These are phyloP conservation scores for Termitomyces sp. DNA, from an alignment of 768 basidiomycete species.

Conservation along the genomic window DNA sequence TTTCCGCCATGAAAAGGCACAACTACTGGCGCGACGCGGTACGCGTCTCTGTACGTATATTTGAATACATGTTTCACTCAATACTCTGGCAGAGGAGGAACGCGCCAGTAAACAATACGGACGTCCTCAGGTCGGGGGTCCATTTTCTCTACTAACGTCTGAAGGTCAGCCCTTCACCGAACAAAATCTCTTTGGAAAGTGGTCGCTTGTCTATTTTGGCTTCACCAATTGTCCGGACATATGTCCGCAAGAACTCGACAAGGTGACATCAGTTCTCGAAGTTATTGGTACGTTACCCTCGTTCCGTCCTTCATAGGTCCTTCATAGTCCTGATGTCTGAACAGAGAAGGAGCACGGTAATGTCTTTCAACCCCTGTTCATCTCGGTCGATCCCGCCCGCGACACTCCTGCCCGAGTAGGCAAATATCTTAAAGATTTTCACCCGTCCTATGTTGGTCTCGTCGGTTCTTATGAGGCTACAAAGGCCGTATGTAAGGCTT, in stretches of 20 bases:
- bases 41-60: constrained; percentile 17
- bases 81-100: constrained; percentile 55
- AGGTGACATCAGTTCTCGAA: constrained; percentile 76
- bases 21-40: constrained; percentile 75
- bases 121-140: constrained; percentile 85
- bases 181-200: constrained; percentile 79
- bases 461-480: constrained; percentile 78
- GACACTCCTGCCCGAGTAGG: constrained; percentile 62
- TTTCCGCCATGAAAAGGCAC: constrained; percentile 82
- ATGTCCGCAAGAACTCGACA: constrained; percentile 96
- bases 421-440: constrained; percentile 78
- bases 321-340: background rate
- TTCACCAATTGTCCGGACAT: constrained; percentile 99
- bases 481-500: constrained; percentile 89
- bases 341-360: constrained; percentile 65
- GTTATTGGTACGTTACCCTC: constrained; percentile 53
- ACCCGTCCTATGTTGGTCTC: constrained; percentile 83
- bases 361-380: constrained; percentile 85
- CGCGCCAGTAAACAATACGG: constrained; percentile 70
- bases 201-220: constrained; percentile 95
- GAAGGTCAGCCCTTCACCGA: constrained; percentile 73
- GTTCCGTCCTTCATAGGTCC: background rate
- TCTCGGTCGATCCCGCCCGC: constrained; percentile 94
- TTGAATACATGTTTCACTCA: background rate
- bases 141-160: constrained; percentile 72